These are phyloP conservation scores for Exsudoporus frostii DNA, from an alignment of 768 basidiomycete genomes.

Conservation along the genomic window DNA sequence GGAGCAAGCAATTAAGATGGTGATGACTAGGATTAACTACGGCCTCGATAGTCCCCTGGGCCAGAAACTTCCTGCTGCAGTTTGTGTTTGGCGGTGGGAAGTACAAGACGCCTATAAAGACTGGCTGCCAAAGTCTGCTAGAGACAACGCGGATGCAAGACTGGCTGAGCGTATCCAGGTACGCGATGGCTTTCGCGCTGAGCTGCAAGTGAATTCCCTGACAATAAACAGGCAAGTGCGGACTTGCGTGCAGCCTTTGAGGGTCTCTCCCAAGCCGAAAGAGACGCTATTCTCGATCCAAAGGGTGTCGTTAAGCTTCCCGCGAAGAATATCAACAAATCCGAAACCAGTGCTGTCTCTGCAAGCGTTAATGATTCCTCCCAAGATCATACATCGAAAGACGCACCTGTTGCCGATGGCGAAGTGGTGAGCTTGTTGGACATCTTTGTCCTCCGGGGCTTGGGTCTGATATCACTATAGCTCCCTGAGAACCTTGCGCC, in stretches of 20 bases:
- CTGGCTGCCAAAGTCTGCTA: constrained; percentile 65
- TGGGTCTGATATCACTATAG: constrained; percentile 5
- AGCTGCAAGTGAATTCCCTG: background rate
- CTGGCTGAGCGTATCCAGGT: constrained; percentile 66
- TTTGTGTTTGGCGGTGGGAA: constrained; percentile 88
- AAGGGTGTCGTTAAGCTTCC: constrained; percentile 37
- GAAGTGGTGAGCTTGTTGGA: constrained; percentile 32
- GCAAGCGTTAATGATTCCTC: background rate
- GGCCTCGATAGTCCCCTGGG: constrained; percentile 58
- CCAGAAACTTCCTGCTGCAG: constrained; percentile 54
- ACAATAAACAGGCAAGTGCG: constrained; percentile 50
- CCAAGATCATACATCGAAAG: constrained; percentile 30
- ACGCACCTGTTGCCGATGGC: constrained; percentile 35
- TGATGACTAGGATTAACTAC: constrained; percentile 75
- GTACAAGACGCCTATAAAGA: constrained; percentile 54
- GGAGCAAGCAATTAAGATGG: constrained; percentile 59
- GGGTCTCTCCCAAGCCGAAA: constrained; percentile 55
- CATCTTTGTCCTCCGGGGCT: background rate
- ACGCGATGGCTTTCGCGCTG: constrained; percentile 14
- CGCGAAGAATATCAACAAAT: constrained; percentile 34
- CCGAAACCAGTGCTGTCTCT: constrained; percentile 3
- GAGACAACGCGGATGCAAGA: constrained; percentile 60
- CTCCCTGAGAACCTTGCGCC: constrained; percentile 27
- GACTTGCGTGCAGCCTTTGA: constrained; percentile 55
- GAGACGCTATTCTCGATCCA: constrained; percentile 52